Evolutionary conservation across 805 yeast species (phyloP), one percentile per base, ranked within the genome.

Genomic region (Candida taoyuanica): DNA sequence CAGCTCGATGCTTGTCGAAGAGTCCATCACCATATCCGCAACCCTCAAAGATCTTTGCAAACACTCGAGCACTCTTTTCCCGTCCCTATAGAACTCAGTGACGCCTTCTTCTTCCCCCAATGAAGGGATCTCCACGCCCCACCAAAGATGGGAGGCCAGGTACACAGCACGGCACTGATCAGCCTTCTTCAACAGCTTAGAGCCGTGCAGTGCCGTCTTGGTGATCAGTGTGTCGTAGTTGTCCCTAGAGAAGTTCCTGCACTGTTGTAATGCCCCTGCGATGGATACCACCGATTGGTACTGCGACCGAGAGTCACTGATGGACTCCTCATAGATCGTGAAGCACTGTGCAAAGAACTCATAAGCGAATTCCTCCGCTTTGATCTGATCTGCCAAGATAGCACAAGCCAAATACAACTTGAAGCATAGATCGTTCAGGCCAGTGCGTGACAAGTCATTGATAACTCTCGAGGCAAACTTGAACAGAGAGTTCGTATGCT

Each of bases 111-210:
- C 67, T 42, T 70, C 73, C 5, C 66, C 74, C 39, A 60, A 51
- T 2, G 61, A 68, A 16, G 71, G 67, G 14, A 70, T 71, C 43
- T 84, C 88, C 17, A 81, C 78, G 54, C 91, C 83, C 93, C 95
- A 85, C 96, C 96, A 93, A 34, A 93, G 64, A 61, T 93, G 97
- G 1, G 95, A 80, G 30, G 96, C 89, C 36, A 76, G 62, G 56
- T 84, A 86, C 5, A 88, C 95, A 0, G 95, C 81, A 13, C 97
- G 76, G 59, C 97, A 89, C 60, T 93, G 98, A 54, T 91, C 98
- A 25, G 93, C 88, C 59, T 91, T 91, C 59, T 85, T 87, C 53
- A 91, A 69, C 35, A 93, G 68, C 59, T 85, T 86, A 12, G 95
- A 85, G 5, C 95, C 95, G 53, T 87, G 86, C 33, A 89, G 64